Base-by-base conservation (phyloP, 2,329 filamentous ascomycete species). In the Penicillium rolfsii region DNA sequence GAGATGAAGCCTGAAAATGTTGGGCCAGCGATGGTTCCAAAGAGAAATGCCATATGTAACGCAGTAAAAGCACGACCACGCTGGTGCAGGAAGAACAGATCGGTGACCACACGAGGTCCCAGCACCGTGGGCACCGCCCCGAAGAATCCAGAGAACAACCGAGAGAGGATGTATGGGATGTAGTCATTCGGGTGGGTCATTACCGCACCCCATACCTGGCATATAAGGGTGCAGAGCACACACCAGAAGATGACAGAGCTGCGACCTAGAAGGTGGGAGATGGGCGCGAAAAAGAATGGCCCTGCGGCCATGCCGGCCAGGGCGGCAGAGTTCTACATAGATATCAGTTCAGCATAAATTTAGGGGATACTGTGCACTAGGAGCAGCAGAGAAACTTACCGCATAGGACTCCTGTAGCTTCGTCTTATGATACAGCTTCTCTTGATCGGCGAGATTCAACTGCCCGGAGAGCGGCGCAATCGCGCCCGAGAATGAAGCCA, bases 61-160 rank as follows among this genome's bases (percentile, higher is more conserved):
- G 71, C 64, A 0, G 73, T 76, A 52, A 80, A 79, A 7, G 76
- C 76, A 36, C 74, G 68, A 7, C 78, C 78, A 19, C 78, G 74
- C 62, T 80, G 75, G 55, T 80, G 78, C 35, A 80, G 64, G 65
- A 80, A 81, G 65, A 79, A 80, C 55, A 79, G 43, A 54, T 80
- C 78, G n/a, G 77, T 74, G 24, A 81, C 73, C 36, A 77, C 74
- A 40, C 76, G 67, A 22, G 76, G 73, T 19, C 78, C 78, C 46
- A 81, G 70, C 33, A 78, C 68, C 55, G 74, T 71, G 40, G 76
- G 71, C 12, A 78, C 67, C 12, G 73, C 72, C 24, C 80, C 79
- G 54, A 77, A 78, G 62, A 79, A 72, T n/a, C 77, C 76, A 0
- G 73, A 67, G 58, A 79, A 72, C n/a, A 76, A 71, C 22, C 76